Evolutionary conservation across 345 rosid genomes (phyloP).

Genomic region (Odontarrhena argentea): DNA sequence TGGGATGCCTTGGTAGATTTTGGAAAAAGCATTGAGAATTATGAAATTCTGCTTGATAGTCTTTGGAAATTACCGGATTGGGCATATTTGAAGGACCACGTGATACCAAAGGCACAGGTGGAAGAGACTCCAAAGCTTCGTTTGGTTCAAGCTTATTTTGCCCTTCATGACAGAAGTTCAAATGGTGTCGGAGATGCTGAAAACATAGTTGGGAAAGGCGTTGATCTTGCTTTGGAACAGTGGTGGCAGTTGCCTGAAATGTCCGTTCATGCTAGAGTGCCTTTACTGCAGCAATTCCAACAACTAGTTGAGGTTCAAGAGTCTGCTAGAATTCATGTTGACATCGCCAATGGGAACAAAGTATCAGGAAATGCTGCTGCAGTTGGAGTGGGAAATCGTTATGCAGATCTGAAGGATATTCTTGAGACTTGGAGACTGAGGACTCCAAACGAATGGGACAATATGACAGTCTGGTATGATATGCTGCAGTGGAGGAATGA

Average conservation of each 20-base stretch:
- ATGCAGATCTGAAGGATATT: conserved; percentile 95
- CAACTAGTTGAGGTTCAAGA: conserved; percentile 98
- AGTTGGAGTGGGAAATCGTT: conserved; percentile 70
- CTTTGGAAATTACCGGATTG: conserved; percentile 98
- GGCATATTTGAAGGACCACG: conserved; percentile 91
- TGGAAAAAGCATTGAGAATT: conserved; percentile 90
- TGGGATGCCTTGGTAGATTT: conserved; percentile 98
- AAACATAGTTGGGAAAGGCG: conserved; percentile 85
- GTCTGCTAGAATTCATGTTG: conserved; percentile 85
- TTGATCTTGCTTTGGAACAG: conserved; percentile 91
- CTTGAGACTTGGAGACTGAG: conserved; percentile 98
- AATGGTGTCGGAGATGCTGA: conserved; percentile 93
- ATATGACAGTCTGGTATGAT: conserved; percentile 96
- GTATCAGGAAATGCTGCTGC: conserved; percentile 58
- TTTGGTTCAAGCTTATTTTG: conserved; percentile 83
- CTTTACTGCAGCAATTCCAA: conserved; percentile 95
- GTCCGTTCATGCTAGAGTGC: conserved; percentile 94
- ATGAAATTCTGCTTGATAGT: conserved; percentile 91
- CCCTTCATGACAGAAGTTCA: conserved; percentile 82
- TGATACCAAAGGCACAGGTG: conserved; percentile 99
- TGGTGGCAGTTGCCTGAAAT: conserved; percentile 99
- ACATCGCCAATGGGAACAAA: conserved; percentile 91
- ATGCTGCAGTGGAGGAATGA: conserved; percentile 98
- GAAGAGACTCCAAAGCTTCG: conserved; percentile 98
- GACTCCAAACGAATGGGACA: conserved; percentile 98